These are phyloP conservation scores for Malassezia restricta DNA, from an alignment of 1,284 basidiomycete genomes.

Conservation along the genomic window DNA sequence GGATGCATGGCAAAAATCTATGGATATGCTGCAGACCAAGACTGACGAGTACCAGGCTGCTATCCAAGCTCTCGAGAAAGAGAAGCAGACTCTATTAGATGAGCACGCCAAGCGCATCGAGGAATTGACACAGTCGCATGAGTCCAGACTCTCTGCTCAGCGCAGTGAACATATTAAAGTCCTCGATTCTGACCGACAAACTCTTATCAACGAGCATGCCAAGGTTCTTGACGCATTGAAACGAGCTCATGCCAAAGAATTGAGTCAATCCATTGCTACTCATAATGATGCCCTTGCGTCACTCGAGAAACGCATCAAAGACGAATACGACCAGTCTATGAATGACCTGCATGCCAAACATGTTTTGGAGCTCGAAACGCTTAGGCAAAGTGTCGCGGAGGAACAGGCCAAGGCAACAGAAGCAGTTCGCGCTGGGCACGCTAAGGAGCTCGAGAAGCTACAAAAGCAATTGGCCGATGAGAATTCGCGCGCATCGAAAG, in stretches of 20 bases:
- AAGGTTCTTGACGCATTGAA: not conserved
- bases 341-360: not conserved
- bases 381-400: not conserved
- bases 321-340: not conserved
- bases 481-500: no score
- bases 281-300: not conserved
- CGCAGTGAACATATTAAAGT: not conserved
- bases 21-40: not conserved
- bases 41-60: not conserved
- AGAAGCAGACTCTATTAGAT: not conserved
- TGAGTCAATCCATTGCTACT: not conserved
- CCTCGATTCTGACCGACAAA: not conserved
- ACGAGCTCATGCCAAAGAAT: not conserved
- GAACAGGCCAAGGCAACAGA: not conserved
- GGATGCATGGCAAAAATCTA: not conserved
- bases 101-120: constrained; percentile 8
- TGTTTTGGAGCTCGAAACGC: constrained; percentile 10
- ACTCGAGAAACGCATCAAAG: not conserved
- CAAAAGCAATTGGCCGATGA: no score
- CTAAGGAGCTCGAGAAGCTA: constrained; percentile 10
- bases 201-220: not conserved
- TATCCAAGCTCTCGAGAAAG: not conserved
- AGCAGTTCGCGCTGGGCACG: constrained; percentile 1
- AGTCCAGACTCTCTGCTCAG: not conserved
- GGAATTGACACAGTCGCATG: not conserved